Evolutionary conservation across 2,329 filamentous ascomycete species (phyloP), one percentile per base, ranked within the genome.

Genomic region (Dichotomopilus funicola): DNA sequence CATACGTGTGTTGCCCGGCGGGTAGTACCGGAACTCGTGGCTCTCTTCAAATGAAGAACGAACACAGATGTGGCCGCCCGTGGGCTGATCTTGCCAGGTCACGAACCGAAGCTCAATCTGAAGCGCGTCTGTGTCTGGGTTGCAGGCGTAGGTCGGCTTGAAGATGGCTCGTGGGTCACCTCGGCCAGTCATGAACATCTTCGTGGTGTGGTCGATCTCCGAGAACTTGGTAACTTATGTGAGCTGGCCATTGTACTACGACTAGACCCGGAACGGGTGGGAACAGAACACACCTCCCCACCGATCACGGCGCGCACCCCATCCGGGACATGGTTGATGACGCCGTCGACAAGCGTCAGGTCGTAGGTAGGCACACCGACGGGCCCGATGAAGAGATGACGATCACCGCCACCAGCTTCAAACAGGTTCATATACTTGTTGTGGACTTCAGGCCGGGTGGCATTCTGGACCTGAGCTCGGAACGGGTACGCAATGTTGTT

Each of bases 301-400:
- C 59, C 59, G 41, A 65, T 62, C 34, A 64, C 63, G 35, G 59
- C 59, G 13, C 57, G 61, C 48, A 65, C 51, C 31, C 53, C 53
- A 7, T 54, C 53, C 12, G 55, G 51, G 11, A 58, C 56, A 19
- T 60, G 56, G 53, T 60, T 61, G 56, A 65, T 59, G 31, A 59
- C 62, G 11, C 64, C 64, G 41, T 64, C 56, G 4, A 63, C 58
- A 5, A 71, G 61, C 1, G 64, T 64, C 49, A 68, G 55, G 53
- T 71, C 65, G 35, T 61, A 66, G 1, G 67, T 65, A 5, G 60
- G 58, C 8, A 45, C 52, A 31, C 64, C 60, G 13, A 64, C 65
- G 1, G 72, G 71, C 37, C 64, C 65, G 34, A 74, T 66, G 53
- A 71, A 73, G n/a, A 73, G 61, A 59, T 75, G 72, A 51, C 67